phyloP scores from a whole-genome alignment of 2,329 filamentous ascomycete genomes.

The Exutisphaerella laricina region DNA sequence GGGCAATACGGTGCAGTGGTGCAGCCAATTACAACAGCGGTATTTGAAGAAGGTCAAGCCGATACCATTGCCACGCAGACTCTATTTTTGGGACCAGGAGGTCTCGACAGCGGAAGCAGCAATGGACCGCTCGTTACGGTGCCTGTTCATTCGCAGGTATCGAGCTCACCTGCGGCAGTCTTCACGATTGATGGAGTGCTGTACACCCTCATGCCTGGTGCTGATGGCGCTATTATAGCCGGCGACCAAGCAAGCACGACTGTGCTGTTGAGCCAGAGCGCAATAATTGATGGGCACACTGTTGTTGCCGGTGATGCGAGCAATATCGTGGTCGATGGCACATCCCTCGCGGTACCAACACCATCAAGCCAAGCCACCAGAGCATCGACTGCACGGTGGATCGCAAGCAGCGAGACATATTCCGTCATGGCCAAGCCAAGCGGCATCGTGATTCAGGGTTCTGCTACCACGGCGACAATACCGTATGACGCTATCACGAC shows the following conservation, averaged over 20 bases:
- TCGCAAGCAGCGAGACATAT: not conserved
- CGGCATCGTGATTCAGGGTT: not conserved
- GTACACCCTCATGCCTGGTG: not conserved
- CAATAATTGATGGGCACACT: not conserved
- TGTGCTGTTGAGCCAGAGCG: not conserved
- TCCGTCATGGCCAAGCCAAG: not conserved
- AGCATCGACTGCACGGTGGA: not conserved
- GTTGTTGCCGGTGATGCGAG: not conserved
- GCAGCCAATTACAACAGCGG: not conserved
- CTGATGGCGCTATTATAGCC: not conserved
- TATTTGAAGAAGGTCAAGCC: not conserved
- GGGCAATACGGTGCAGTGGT: not conserved
- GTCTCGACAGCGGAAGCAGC: not conserved
- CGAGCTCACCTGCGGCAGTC: too few relatives aligned
- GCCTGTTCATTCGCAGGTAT: too few relatives aligned
- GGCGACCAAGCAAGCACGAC: not conserved
- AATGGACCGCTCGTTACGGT: not conserved
- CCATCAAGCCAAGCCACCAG: not conserved
- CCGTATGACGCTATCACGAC: not conserved
- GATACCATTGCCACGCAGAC: not conserved
- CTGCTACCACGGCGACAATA: not conserved
- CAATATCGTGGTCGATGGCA: constrained; percentile 1
- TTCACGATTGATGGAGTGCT: not conserved
- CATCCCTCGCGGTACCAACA: not conserved
- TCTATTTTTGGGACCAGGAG: not conserved